phyloP scores from a whole-genome alignment of 148 eudicot genomes.

The Rheum nobile region DNA sequence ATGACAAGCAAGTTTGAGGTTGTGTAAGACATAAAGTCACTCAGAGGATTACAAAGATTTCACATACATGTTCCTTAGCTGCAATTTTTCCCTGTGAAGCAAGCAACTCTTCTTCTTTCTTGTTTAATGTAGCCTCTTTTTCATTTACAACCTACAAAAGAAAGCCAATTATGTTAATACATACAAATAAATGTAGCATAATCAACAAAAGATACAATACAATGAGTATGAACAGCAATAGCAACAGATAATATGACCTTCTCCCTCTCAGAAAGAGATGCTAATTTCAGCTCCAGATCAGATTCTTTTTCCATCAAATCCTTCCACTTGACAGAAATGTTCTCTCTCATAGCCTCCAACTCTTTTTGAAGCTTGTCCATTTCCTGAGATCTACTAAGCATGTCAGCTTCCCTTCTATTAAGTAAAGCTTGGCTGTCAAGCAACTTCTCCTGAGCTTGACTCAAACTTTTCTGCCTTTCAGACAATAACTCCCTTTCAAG shows the following conservation, averaged over 20 bases:
- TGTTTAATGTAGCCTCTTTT: slow-evolving; percentile 48
- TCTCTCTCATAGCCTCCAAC: slow-evolving; percentile 44
- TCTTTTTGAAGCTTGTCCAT: slow-evolving; percentile 51
- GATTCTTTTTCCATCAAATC: slow-evolving; percentile 34
- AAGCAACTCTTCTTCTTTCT: slow-evolving; percentile 63
- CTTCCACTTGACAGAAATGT: slow-evolving; percentile 39
- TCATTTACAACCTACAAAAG: slow-evolving; percentile 42
- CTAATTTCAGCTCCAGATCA: slow-evolving; percentile 29
- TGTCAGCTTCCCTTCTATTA: slow-evolving; percentile 70
- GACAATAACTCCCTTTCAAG: slow-evolving; percentile 65
- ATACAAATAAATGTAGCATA: not conserved
- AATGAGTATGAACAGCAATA: not conserved
- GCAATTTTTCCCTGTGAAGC: slow-evolving; percentile 43
- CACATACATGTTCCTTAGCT: slow-evolving; percentile 60
- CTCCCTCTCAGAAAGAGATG: slow-evolving; percentile 62
- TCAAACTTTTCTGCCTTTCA: slow-evolving; percentile 60
- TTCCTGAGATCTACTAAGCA: slow-evolving; percentile 50
- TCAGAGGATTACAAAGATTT: not conserved
- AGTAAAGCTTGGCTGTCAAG: slow-evolving; percentile 72
- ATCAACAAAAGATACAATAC: not conserved
- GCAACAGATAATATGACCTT: slow-evolving; percentile 34
- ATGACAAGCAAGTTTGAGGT: not conserved
- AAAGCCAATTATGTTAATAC: not conserved
- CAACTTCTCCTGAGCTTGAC: slow-evolving; percentile 51
- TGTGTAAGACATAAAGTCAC: not conserved